Base-by-base conservation (phyloP, 2,329 filamentous ascomycete genomes). In the Aspergillus fumigatiaffinis region DNA sequence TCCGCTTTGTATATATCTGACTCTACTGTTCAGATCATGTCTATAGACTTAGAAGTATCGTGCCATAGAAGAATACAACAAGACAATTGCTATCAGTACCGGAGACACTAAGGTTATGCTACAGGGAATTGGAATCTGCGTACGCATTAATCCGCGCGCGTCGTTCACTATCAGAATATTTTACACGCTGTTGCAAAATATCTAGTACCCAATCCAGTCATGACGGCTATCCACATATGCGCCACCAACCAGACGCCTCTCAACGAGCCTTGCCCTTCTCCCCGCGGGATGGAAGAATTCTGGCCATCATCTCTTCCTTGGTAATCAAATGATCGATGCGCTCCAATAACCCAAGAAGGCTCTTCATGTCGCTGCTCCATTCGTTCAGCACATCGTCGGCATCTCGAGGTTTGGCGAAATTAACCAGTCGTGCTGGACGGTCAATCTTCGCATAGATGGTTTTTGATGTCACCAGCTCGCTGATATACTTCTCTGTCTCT, bases 261-360 rank as follows among this genome's bases (percentile, higher is more conserved):
- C 55, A 76, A 62, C 66, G 73, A 57, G 70, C 74, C 63, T 75
- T 76, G 54, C 66, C 63, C 68, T 73, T 75, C 54, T 74, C 73
- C 14, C 64, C 63, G 53, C 73, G 72, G 26, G 73, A 65, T 1
- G 91, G 91, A 75, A 94, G 88, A 69, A 99, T 97, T 58, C 92
- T 85, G 44, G 94, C 94, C 94, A 99, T 99, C 94, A 99, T 99
- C 82, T 99, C 94, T 79, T 99, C 94, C 83, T 97, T 97, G 55
- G 95, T 99, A 71, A 99, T 99, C 69, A 99, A 82, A 76, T 99
- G 94, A 72, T 99, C 94, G 60, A 99, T 95, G 62, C 92, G 84
- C 82, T 96, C 92, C 71, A 96, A 73, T 55, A 93, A 78, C 10
- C 91, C 91, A 63, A 96, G 78, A 68, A 96, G 77, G 71, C 88